Base-by-base conservation (phyloP, 495 filamentous ascomycete species). In the Barbatosphaeria neglecta region DNA sequence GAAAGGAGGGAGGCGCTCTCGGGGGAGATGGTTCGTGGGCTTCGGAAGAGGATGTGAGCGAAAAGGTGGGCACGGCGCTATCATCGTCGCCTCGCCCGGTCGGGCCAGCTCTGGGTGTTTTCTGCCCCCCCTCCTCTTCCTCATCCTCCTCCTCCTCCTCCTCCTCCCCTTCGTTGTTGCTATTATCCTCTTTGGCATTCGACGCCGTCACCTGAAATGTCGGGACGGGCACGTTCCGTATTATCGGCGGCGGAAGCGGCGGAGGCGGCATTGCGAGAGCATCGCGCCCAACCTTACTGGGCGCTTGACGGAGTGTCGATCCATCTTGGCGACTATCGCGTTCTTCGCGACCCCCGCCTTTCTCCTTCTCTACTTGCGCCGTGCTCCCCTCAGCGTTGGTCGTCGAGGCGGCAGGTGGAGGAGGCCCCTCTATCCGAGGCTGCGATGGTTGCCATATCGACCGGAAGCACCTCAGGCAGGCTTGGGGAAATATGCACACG, bases 401-500 rank as follows among this genome's bases (percentile, higher is more conserved):
- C 9, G 9, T 8, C 19, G 39, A 2, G 20, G 5, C 44, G 28
- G 28, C 42, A 19, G 42, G 43, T 37, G 45, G 52, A 37, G 54
- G 52, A 47, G 52, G 50, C 38, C 54, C 56, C 23, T 48, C 44
- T 41, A 46, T 37, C 23, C 44, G 50, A 10, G 48, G 43, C 20
- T 40, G 52, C 28, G 48, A 48, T 41, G 50, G 51, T 15, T 52
- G 43, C 37, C 52, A 57, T 46, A 61, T 27, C 6, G 56, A 46
- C 25, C 56, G 22, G 18, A 58, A 41, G 22, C 46, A 60, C 44
- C 53, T 45, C 17, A 69, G 48, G 50, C 63, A 65, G 7, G 67
- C 60, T 24, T 69, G 72, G 49, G 64, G 67, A 43, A 64, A 63
- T 46, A 76, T 70, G 44, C 68, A 63, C 44, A 77, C 55, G 41